phyloP scores from a whole-genome alignment of 176 grass and related monocot species.

The Puccinellia tenuiflora region DNA sequence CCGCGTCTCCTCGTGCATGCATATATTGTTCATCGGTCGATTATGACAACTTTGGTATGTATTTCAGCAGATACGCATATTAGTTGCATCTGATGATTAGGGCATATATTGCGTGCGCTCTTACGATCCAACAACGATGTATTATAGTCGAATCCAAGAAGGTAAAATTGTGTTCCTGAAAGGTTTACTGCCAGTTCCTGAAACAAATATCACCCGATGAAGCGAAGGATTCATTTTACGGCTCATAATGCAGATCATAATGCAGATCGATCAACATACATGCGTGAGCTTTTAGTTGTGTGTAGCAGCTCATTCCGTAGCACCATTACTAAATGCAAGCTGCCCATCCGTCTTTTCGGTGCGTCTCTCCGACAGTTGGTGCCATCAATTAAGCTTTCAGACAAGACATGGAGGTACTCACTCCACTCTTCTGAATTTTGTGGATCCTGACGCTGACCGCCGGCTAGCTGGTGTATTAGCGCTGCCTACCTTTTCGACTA shows the following conservation, averaged over 20 bases:
- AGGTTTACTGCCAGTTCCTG: background rate
- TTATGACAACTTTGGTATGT: background rate
- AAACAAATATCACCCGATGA: background rate
- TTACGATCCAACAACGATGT: background rate
- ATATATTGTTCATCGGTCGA: background rate
- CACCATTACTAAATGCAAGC: background rate
- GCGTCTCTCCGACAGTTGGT: background rate
- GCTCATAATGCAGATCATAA: background rate
- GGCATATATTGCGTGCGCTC: too few species aligned
- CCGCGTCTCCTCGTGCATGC: background rate
- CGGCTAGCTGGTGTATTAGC: background rate
- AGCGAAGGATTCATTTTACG: background rate
- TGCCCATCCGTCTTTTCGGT: slow-evolving; percentile 14
- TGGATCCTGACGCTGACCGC: background rate
- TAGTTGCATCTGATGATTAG: background rate
- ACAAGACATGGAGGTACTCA: background rate
- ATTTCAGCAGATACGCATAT: background rate
- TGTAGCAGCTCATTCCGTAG: background rate
- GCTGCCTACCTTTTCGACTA: background rate
- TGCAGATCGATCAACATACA: background rate
- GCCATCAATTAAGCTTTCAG: background rate
- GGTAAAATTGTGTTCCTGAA: background rate
- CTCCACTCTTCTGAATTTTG: background rate
- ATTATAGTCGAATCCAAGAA: too few species aligned
- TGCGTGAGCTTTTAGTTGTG: background rate